Evolutionary conservation across 768 basidiomycete genomes (phyloP).

Genomic region (Podaxis sp.): DNA sequence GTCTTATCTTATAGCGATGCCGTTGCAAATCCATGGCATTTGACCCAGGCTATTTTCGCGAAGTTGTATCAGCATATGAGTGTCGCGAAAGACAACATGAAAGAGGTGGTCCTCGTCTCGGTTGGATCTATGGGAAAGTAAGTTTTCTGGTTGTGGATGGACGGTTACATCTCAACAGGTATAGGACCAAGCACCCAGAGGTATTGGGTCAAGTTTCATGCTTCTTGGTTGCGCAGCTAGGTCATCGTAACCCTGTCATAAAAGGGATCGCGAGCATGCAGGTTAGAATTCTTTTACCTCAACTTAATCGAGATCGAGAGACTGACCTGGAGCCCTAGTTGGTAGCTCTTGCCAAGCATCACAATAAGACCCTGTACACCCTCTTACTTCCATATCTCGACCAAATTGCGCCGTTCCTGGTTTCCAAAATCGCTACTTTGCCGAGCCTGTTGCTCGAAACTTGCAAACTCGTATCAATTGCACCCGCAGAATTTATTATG

Average conservation of each 20-base stretch:
- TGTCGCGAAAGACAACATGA: slow-evolving; percentile 37
- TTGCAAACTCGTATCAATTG: slow-evolving; percentile 62
- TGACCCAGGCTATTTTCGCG: slow-evolving; percentile 37
- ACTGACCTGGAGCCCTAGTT: slow-evolving; percentile 39
- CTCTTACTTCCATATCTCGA: slow-evolving; percentile 69
- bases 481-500: slow-evolving; percentile 56
- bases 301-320: neutral
- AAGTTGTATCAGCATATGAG: slow-evolving; percentile 47
- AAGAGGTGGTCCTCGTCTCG: slow-evolving; percentile 62
- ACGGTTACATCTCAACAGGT: neutral
- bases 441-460: slow-evolving; percentile 57
- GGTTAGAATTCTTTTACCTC: slow-evolving; percentile 32
- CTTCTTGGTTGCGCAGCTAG: slow-evolving; percentile 63
- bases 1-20: slow-evolving; percentile 36
- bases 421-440: slow-evolving; percentile 52
- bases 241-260: slow-evolving; percentile 61
- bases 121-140: slow-evolving; percentile 55
- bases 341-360: slow-evolving; percentile 46
- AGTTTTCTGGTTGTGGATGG: slow-evolving; percentile 10
- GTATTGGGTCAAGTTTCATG: slow-evolving; percentile 56
- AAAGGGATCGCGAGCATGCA: slow-evolving; percentile 67
- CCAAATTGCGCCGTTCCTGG: slow-evolving; percentile 60
- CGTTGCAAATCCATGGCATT: slow-evolving; percentile 25
- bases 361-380: slow-evolving; percentile 59
- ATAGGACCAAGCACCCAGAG: slow-evolving; percentile 44